phyloP scores from a whole-genome alignment of 805 yeast genomes.

The Metschnikowia vanudenii region DNA sequence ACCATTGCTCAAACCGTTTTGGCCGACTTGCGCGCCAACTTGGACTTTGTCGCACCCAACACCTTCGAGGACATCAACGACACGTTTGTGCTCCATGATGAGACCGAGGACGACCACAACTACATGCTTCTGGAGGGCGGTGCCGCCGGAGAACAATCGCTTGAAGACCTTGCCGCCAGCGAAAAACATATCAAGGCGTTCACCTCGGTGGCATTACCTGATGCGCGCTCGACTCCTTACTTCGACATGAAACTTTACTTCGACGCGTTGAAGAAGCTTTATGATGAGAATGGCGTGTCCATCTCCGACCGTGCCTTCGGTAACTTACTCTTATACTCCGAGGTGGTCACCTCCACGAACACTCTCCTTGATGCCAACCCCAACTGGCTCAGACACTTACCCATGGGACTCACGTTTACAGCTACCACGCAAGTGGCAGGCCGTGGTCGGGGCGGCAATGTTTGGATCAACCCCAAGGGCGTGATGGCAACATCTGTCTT shows the following conservation, averaged over 20 bases:
- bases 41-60: conserved; percentile 30
- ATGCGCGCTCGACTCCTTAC: conserved; percentile 59
- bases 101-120: conserved; percentile 27
- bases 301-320: conserved; percentile 49
- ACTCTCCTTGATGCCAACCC: conserved; percentile 74
- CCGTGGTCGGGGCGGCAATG: conserved; percentile 90
- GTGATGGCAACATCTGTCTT: conserved; percentile 80
- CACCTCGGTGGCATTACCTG: conserved; percentile 48
- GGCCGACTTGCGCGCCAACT: conserved; percentile 38
- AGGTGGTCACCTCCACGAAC: conserved; percentile 86
- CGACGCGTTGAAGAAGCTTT: conserved; percentile 35
- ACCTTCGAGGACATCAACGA: conserved; percentile 55
- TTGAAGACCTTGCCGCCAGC: conserved; percentile 26
- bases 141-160: neutral
- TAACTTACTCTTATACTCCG: conserved; percentile 67
- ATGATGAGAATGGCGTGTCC: conserved; percentile 27
- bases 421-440: conserved; percentile 90
- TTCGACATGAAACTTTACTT: conserved; percentile 65
- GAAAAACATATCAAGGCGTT: conserved; percentile 54
- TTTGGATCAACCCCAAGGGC: conserved; percentile 94
- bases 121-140: conserved; percentile 16
- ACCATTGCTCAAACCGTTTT: conserved; percentile 34
- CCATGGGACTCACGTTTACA: conserved; percentile 65
- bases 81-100: conserved; percentile 49
- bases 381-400: conserved; percentile 53